phyloP scores from a whole-genome alignment of 2,329 filamentous ascomycete species.

The Pseudocercospora vitis region DNA sequence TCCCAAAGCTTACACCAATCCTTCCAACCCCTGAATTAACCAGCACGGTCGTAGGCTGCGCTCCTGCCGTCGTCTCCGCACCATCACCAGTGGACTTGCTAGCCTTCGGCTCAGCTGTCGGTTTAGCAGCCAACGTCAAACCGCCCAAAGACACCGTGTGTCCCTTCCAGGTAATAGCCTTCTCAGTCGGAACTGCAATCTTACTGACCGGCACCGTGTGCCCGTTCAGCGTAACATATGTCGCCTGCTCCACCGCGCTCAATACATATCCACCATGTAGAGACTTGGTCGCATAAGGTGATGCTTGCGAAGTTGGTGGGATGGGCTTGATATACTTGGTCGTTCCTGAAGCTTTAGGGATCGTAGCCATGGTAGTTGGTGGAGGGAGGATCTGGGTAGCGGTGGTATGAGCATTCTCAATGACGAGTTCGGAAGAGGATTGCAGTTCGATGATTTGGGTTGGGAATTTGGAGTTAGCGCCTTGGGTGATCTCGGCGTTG shows the following conservation, averaged over 20 bases:
- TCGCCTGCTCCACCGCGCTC: not conserved
- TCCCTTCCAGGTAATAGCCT: slow-evolving; percentile 13
- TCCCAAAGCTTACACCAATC: not conserved
- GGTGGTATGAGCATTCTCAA: slow-evolving; percentile 14
- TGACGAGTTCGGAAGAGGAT: slow-evolving; percentile 14
- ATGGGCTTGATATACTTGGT: not conserved
- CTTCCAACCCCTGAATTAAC: not conserved
- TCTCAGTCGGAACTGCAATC: not conserved
- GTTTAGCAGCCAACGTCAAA: slow-evolving; percentile 18
- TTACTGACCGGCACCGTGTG: not conserved
- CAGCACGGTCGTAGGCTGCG: not conserved
- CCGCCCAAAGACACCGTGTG: slow-evolving; percentile 17
- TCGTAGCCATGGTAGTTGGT: not conserved
- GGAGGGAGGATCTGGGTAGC: not conserved
- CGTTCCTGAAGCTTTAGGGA: no score
- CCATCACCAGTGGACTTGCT: not conserved
- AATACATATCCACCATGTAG: not conserved
- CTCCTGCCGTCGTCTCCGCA: not conserved
- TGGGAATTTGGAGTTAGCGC: not conserved
- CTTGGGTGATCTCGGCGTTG: slow-evolving; percentile 12
- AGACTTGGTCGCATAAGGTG: not conserved
- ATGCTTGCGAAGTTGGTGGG: not conserved
- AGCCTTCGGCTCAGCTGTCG: slow-evolving; percentile 1
- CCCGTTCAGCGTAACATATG: slow-evolving; percentile 5
- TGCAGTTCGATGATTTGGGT: slow-evolving; percentile 16